These are phyloP conservation scores for cucumber (Cucumis sativus) DNA, from an alignment of 306 rosid species.

Conservation along the genomic window Cucumber_9930_V3 NC_026660.2:23498501-23499000, in stretches of 20 bases:
- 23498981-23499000: background rate
- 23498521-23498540: too few relatives aligned
- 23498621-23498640: too few relatives aligned
- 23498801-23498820: background rate
- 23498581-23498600: too few relatives aligned
- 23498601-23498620: too few relatives aligned
- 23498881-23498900: background rate
- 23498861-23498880: background rate
- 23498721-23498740: too few relatives aligned
- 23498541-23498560: too few relatives aligned
- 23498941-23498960: background rate
- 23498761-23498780: background rate
- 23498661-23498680: too few relatives aligned
- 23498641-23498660: too few relatives aligned
- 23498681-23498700: too few relatives aligned
- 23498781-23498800: background rate
- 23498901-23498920: background rate
- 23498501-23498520: too few relatives aligned
- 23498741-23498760: background rate
- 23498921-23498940: background rate
- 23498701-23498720: too few relatives aligned
- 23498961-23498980: background rate
- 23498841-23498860: background rate
- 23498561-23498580: too few relatives aligned
- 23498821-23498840: background rate